Evolutionary conservation across 2,329 filamentous ascomycete species (phyloP), one percentile per base, ranked within the genome.

Genomic region (Alternaria longipes): DNA sequence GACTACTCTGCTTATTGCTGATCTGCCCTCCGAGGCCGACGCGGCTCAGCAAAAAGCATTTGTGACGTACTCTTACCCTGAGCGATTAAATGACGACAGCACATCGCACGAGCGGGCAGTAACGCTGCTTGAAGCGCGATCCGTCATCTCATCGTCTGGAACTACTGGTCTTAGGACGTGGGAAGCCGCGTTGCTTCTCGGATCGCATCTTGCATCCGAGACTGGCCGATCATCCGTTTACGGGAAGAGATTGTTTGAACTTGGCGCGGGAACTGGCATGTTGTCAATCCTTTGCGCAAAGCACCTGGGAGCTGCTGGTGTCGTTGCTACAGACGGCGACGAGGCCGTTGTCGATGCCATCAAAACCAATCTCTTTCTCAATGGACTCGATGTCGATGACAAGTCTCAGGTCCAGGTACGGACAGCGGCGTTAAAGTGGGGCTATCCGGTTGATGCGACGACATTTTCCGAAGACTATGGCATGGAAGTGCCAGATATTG

Each of bases 91-190:
- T 63, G 60, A 68, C 44, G 63, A 64, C 51, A 64, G 51, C 45
- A 63, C 14, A 60, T 56, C 62, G 54, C 56, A 63, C 42, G 73
- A 75, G 38, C 61, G 63, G 41, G 72, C 76, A 28, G 84, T 93
- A 58, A 90, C 88, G 1, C 81, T 93, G 1, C 83, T 91, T 14
- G 91, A 94, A 78, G 88, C 89, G 32, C 86, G 88, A 3, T 85
- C 85, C 30, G 83, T 94, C 28, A 86, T 94, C 49, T 88, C 90
- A 1, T 89, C 89, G 2, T 84, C 84, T 0, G 90, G 91, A 1
- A 93, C 90, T 1, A 94, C 91, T 0, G 91, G 91, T 1, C 83
- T 91, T 24, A 86, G 91, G 34, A 94, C 92, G 0, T 95, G 91
- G 92, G 92, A 94, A 75, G 91, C 91, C 1, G 88, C 90, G 2